Conservation (phyloP, 257 asterid species). For the Thymus mandschuricus region DNA sequence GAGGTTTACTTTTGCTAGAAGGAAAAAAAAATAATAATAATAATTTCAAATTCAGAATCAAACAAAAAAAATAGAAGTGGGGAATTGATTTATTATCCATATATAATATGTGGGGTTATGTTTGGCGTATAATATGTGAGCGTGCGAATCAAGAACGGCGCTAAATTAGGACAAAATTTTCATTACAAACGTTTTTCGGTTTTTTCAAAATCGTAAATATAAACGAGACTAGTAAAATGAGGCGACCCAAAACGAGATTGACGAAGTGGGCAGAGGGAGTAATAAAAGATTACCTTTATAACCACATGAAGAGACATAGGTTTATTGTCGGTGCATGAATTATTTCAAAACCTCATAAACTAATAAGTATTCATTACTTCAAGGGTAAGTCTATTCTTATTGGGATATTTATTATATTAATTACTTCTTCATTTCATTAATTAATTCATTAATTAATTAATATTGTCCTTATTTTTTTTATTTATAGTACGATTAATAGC, state of each 20-base stretch:
- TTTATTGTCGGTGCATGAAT: conserved; percentile 30
- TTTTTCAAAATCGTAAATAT: not conserved
- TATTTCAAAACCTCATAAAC: conserved; percentile 17
- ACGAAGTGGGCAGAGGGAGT: no score
- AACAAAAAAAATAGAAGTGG: not conserved
- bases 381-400: conserved; percentile 13
- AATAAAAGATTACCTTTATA: not conserved
- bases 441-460: not conserved
- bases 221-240: no score
- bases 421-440: not conserved
- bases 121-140: not conserved
- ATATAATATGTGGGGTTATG: not conserved
- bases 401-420: not conserved
- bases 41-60: not conserved
- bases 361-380: conserved; percentile 25
- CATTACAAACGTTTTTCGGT: not conserved
- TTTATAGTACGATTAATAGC: not conserved
- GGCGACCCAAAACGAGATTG: no score
- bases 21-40: no score
- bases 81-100: not conserved
- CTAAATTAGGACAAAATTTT: not conserved
- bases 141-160: no score
- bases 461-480: no score
- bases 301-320: not conserved
- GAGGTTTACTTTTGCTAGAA: not conserved